A percentile compares a stretch with the other conserved stretches of the same genome.
Evolutionary conservation across 345 rosid genomes (phyloP).

Genomic region (Acer negundo): DNA sequence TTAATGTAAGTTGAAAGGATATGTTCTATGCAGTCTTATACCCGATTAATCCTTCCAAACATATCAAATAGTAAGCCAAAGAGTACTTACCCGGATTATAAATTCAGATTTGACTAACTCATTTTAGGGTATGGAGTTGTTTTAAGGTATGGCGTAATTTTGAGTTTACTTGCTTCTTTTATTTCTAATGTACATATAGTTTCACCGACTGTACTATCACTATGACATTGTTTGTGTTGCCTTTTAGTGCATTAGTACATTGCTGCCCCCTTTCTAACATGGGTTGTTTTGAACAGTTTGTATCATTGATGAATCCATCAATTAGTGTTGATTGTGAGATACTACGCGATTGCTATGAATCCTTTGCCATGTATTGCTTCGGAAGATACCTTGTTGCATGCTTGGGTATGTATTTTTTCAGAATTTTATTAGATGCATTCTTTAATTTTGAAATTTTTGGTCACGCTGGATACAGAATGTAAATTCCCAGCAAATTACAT

Average conservation of each 20-base stretch:
- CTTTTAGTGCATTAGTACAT: background rate
- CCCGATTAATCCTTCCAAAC: background rate
- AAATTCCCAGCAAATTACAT: background rate
- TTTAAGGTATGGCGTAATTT: background rate
- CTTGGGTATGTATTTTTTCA: constrained; percentile 62
- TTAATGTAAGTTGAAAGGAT: background rate
- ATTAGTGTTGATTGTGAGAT: constrained; percentile 87
- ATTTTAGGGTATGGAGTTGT: background rate
- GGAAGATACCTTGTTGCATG: constrained; percentile 99
- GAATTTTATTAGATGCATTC: constrained; percentile 4
- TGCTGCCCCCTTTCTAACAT: constrained; percentile 12
- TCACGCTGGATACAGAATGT: background rate
- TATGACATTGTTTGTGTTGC: constrained; percentile 7
- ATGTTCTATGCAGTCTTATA: background rate
- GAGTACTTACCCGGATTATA: background rate
- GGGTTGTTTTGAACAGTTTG: constrained; percentile 54
- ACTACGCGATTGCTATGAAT: constrained; percentile 96
- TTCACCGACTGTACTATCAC: background rate
- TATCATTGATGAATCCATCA: constrained; percentile 85
- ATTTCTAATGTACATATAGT: background rate
- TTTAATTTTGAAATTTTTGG: background rate
- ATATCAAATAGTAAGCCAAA: background rate
- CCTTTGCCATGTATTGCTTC: constrained; percentile 99
- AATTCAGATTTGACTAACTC: background rate
- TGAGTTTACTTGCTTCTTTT: background rate